phyloP scores from a whole-genome alignment of 2,329 filamentous ascomycete genomes.

The Fusarium napiforme region DNA sequence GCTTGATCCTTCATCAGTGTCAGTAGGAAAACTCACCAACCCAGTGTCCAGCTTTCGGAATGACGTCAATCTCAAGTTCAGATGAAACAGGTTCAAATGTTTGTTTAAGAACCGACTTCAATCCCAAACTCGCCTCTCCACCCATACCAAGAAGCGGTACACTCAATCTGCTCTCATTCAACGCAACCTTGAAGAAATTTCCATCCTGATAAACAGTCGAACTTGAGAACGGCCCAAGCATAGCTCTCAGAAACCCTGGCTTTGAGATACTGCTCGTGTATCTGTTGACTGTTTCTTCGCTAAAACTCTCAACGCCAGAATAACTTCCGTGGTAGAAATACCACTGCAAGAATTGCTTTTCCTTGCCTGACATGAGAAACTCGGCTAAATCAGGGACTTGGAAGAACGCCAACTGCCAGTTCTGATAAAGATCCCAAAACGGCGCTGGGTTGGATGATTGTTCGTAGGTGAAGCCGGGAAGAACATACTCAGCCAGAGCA shows the following conservation, averaged over 20 bases:
- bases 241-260: constrained; percentile 55
- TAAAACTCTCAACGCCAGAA: constrained; percentile 51
- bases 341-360: constrained; percentile 57
- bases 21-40: constrained; percentile 23
- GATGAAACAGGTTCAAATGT: constrained; percentile 19
- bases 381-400: constrained; percentile 58
- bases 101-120: neutral
- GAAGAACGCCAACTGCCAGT: constrained; percentile 58
- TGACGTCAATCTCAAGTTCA: constrained; percentile 30
- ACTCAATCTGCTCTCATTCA: constrained; percentile 29
- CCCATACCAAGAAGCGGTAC: constrained; percentile 42
- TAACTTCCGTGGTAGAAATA: constrained; percentile 60
- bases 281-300: constrained; percentile 52
- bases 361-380: constrained; percentile 56
- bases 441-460: constrained; percentile 43
- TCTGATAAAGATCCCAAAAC: constrained; percentile 54
- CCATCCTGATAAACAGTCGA: constrained; percentile 48
- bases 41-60: constrained; percentile 46
- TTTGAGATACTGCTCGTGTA: constrained; percentile 56
- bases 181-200: constrained; percentile 49
- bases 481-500: constrained; percentile 52
- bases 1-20: rapidly evolving
- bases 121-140: constrained; percentile 43
- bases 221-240: constrained; percentile 52
- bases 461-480: constrained; percentile 57